A percentile compares a stretch with the other conserved stretches of the same genome.
Conservation (phyloP, 345 rosid species). For the Carallia pectinifolia region DNA sequence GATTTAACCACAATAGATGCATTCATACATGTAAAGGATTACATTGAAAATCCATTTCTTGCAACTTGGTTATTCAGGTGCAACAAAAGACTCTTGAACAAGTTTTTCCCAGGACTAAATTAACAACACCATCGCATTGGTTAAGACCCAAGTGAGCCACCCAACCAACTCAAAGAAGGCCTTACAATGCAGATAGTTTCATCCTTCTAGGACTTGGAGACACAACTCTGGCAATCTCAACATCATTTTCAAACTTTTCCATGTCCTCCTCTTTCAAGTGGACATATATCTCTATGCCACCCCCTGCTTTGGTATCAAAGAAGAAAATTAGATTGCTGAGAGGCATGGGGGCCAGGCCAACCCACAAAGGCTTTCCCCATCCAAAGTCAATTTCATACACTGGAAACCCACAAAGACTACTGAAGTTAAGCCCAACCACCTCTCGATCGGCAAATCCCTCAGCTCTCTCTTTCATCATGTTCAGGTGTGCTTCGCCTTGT, state of each 20-base stretch:
- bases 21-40: too few relatives aligned
- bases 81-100: too few relatives aligned
- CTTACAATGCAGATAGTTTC: too few relatives aligned
- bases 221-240: neutral
- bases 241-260: neutral
- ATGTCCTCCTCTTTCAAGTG: slow-evolving; percentile 1
- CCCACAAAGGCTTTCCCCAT: slow-evolving; percentile 7
- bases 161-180: too few relatives aligned
- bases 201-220: too few relatives aligned
- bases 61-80: too few relatives aligned
- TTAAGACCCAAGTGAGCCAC: too few relatives aligned
- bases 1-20: too few relatives aligned
- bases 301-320: neutral
- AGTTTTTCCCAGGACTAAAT: too few relatives aligned
- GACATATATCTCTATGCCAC: slow-evolving; percentile 9
- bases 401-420: neutral
- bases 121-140: too few relatives aligned
- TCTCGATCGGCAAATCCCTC: neutral
- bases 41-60: too few relatives aligned
- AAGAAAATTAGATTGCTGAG: slow-evolving; percentile 4
- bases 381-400: slow-evolving; percentile 12
- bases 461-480: neutral
- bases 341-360: neutral
- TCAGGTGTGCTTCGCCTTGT: slow-evolving; percentile 6
- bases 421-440: neutral